Evolutionary conservation across 345 rosid genomes (phyloP), one percentile per base, ranked within the genome.

Genomic region (Diplotaxis tenuifolia): DNA sequence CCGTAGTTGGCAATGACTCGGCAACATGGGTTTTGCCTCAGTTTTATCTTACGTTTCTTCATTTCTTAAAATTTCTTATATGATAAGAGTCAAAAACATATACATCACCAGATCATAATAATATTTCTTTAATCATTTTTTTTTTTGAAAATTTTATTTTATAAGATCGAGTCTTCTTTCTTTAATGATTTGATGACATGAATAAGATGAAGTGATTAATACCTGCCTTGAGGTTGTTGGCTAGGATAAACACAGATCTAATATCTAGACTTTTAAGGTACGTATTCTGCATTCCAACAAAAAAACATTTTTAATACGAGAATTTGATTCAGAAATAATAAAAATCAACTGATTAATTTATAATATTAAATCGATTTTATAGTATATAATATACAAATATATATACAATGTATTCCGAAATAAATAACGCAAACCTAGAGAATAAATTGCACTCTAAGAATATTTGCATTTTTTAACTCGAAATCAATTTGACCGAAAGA

Each of bases 1-100:
- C 79, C 71, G 9, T 56, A 70, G 75, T 76, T 64, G 80, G 65
- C 32, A 29, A 56, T 70, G 80, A 76, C 71, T 70, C 19, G 71
- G 62, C 67, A 70, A 47, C 79, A 70, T 63, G 75, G 64, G 75
- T 55, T 75, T 68, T 63, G 65, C 58, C 66, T 63, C 34, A 12
- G 8, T 55, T 63, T 31, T 75, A 16, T 27, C 10, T 61, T 49
- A 40, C 49, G 49, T 25, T 53, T 53, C 19, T 54, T 55, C 14
- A 25, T 56, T 42, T 3, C 31, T 31, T 1, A 20, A 34, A 54
- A 18, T 36, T 18, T 34, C 18, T 28, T 34, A 38, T 50, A 60
- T 53, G 47, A 49, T 28, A 74, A 63, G 16, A 53, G 63, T 53
- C 58, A 68, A 40, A n/a, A 40, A 62, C 45, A 68, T 61, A 38